Percentiles rank a stretch among this genome's conserved stretches.
phyloP scores from a whole-genome alignment of 805 yeast species.

The Sugiyamaella qingdaonensis region DNA sequence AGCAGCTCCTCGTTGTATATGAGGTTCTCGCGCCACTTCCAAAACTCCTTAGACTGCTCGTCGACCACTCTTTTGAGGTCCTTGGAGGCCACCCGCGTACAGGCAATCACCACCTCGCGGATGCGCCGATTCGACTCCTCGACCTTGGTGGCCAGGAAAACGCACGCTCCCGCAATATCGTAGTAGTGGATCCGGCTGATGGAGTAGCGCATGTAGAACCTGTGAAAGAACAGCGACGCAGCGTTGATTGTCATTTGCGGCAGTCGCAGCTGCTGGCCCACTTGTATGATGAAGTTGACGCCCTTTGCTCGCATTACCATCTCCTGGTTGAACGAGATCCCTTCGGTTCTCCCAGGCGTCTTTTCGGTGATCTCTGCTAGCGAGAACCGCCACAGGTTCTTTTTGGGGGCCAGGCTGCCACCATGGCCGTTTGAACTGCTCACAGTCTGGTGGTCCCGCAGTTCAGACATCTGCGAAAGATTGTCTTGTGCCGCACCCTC shows the following conservation, averaged over 20 bases:
- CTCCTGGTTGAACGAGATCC: slow-evolving; percentile 31
- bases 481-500: too few species aligned
- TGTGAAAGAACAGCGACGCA: slow-evolving; percentile 46
- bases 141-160: slow-evolving; percentile 51
- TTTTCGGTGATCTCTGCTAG: slow-evolving; percentile 19
- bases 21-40: slow-evolving; percentile 49
- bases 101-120: slow-evolving; percentile 46
- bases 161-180: slow-evolving; percentile 47
- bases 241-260: slow-evolving; percentile 47
- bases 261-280: slow-evolving; percentile 42
- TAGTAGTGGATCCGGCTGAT: slow-evolving; percentile 43
- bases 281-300: slow-evolving; percentile 41
- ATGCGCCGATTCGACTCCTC: slow-evolving; percentile 49
- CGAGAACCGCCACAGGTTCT: slow-evolving; percentile 25
- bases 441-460: background rate
- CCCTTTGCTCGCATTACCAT: slow-evolving; percentile 45
- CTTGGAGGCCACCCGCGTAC: slow-evolving; percentile 46
- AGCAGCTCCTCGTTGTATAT: slow-evolving; percentile 43
- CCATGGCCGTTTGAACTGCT: background rate
- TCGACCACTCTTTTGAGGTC: slow-evolving; percentile 37
- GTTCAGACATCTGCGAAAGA: background rate
- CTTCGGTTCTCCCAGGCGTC: slow-evolving; percentile 26
- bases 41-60: slow-evolving; percentile 45
- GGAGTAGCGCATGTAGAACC: slow-evolving; percentile 48
- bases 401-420: background rate